Base-by-base conservation (phyloP, 2,329 filamentous ascomycete genomes). In the Epichloe festucae region DNA sequence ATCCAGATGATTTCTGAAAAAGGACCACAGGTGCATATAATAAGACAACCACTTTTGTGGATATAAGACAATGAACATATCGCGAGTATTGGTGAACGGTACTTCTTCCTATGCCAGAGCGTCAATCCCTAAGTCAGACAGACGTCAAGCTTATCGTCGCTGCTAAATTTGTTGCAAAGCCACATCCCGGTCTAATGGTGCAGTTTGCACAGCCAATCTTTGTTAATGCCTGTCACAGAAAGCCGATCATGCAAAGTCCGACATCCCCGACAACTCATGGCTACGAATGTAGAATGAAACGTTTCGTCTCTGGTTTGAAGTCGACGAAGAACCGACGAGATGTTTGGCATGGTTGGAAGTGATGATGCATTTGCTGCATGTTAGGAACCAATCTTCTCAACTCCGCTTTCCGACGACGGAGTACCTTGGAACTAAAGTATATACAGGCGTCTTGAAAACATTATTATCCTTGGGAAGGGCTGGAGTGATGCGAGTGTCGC, bases 211-310 rank as follows among this genome's bases (percentile, higher is more conserved):
- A 85, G 73, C 83, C 84, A 88, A 10, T 69, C 58, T 68, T 27
- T 27, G 2, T 27, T 27, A 1, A 27, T 27, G 23, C 6, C 23
- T 27, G 23, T 27, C 61, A 90, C 85, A 3, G 81, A 84, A 7
- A 86, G 79, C 4, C 81, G 74, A 17, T 88, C 87, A 35, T 78
- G 74, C 2, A 85, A 90, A 11, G 75, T 88, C 87, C 87, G 91
- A 63, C 84, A 91, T 11, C 86, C 85, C 43, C 85, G 79, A 62
- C 88, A 82, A 56, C 77, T 80, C 35, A 81, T 63, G 53, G 77
- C 78, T 8, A 79, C 68, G 57, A 79, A 70, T 0, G 70, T 77
- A 56, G 74, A 74, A 54, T 61, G 58, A 31, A 63, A 57, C 39
- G 65, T 59, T n/a, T 62, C 54, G n/a, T 64, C 57, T 34, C 61